These are phyloP conservation scores for Trichomonas vaginalis DNA, from an alignment of 208 protist species.

Conservation along the genomic window DNA sequence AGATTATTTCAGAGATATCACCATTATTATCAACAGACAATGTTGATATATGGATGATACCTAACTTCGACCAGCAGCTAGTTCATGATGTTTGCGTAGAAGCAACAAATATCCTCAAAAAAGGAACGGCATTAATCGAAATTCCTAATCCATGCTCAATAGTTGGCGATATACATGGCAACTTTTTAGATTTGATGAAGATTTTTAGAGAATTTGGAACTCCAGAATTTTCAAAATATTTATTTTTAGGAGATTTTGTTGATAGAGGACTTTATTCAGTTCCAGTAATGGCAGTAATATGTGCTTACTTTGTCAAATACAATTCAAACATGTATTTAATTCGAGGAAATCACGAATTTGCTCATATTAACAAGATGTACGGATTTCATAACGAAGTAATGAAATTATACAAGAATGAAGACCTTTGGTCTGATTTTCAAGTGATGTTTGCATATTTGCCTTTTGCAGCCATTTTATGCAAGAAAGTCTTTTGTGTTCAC, in stretches of 20 bases:
- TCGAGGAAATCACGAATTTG: conserved; percentile 1
- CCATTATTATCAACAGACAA: neutral
- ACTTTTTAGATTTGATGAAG: neutral
- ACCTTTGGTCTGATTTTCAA: neutral
- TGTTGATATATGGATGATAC: neutral
- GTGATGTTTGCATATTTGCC: neutral
- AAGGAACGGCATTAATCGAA: neutral
- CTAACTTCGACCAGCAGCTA: neutral
- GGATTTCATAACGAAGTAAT: neutral
- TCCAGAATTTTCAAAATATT: neutral
- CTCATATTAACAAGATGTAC: neutral
- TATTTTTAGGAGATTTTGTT: conserved; percentile 12
- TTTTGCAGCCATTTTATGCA: neutral
- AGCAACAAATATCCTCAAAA: neutral
- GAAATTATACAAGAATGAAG: neutral
- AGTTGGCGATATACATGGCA: conserved; percentile 11
- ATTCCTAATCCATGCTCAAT: neutral
- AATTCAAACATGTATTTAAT: neutral
- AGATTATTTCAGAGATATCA: neutral
- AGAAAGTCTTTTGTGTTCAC: neutral
- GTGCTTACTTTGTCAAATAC: neutral
- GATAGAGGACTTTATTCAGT: neutral
- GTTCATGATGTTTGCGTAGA: neutral
- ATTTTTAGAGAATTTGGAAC: neutral
- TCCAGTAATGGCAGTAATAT: neutral